Base-by-base conservation (phyloP, 805 yeast genomes). In the Saccharomycopsis guyanensis region DNA sequence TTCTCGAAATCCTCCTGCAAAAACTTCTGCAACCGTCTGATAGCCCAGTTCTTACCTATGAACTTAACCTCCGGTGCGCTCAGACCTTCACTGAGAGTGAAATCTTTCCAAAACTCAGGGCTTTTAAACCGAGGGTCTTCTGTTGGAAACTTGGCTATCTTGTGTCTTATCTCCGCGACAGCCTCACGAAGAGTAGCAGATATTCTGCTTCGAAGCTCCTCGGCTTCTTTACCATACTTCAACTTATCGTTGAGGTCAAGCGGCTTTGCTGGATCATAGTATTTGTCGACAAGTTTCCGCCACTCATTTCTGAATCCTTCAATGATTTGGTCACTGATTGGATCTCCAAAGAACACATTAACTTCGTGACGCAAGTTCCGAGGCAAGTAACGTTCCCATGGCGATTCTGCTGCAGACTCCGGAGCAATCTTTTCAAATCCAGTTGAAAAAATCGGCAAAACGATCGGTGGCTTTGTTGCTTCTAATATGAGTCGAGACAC, bases 361-460 rank as follows among this genome's bases (percentile, higher is more conserved):
- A 89, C 71, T 43, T 78, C 80, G 0, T 83, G 72, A 2, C 91
- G 86, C 38, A 79, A 61, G 47, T 80, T 80, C 38, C 74, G 66
- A 1, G 89, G 87, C 7, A 81, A 54, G 60, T 73, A 72, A 43
- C 83, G 66, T 45, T 76, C 74, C 53, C 80, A 57, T n/a, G 78
- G 66, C 15, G 70, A 63, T 18, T 70, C 77, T 4, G 80, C 75
- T 20, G 75, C 66, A 29, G 65, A 61, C 63, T 91, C 97, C 0
- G 97, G 95, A 8, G 83, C 81, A 22, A 89, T 75, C 57, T 82
- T 78, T 59, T 91, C 96, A 57, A 91, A 84, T 0, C 98, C 98
- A 42, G 79, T 74, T 3, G 86, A 68, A 58, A 81, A 91, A 15
- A 91, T 82, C 1, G 97, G 97, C 13, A 93, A 78, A 13, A 91